Evolutionary conservation across 2,329 filamentous ascomycete species (phyloP).

Genomic region (Cytospora schulzeri): DNA sequence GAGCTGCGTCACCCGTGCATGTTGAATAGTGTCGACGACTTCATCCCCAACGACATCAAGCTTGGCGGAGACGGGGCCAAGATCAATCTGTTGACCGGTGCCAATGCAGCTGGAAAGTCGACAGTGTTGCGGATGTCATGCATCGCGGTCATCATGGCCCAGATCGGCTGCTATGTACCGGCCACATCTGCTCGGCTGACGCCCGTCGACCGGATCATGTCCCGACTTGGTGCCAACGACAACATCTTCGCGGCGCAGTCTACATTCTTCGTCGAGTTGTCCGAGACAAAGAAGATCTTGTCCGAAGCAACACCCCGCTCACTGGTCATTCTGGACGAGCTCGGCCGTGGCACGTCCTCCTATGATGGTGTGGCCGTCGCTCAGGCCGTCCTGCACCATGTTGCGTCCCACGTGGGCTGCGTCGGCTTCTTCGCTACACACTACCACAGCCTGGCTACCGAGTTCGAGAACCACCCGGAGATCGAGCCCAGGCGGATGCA

Average conservation of each 20-base stretch:
- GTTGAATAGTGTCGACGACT: conserved; percentile 83
- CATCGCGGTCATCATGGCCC: conserved; percentile 94
- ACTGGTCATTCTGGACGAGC: conserved; percentile 93
- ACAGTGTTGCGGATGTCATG: conserved; percentile 97
- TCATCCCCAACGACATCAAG: conserved; percentile 92
- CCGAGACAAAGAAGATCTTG: conserved; percentile 97
- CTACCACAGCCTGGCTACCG: conserved; percentile 89
- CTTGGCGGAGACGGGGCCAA: conserved; percentile 81
- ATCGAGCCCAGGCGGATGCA: conserved; percentile 87
- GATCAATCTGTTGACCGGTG: conserved; percentile 89
- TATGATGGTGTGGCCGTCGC: conserved; percentile 97
- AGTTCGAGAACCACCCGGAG: conserved; percentile 89
- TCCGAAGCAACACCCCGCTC: conserved; percentile 91
- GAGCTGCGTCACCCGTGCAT: conserved; percentile 96
- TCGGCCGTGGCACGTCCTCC: conserved; percentile 90
- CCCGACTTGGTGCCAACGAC: conserved; percentile 93
- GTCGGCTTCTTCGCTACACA: conserved; percentile 97
- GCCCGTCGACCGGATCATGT: conserved; percentile 97
- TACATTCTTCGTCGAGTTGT: conserved; percentile 96
- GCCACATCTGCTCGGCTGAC: conserved; percentile 81
- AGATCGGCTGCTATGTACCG: conserved; percentile 91
- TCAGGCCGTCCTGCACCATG: conserved; percentile 94
- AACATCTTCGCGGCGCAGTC: conserved; percentile 98
- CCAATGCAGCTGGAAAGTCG: conserved; percentile 96
- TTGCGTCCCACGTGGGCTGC: conserved; percentile 90